These are phyloP conservation scores for Umbelopsis sp. DNA, from an alignment of 371 early-diverging fungal species.

Conservation along the genomic window DNA sequence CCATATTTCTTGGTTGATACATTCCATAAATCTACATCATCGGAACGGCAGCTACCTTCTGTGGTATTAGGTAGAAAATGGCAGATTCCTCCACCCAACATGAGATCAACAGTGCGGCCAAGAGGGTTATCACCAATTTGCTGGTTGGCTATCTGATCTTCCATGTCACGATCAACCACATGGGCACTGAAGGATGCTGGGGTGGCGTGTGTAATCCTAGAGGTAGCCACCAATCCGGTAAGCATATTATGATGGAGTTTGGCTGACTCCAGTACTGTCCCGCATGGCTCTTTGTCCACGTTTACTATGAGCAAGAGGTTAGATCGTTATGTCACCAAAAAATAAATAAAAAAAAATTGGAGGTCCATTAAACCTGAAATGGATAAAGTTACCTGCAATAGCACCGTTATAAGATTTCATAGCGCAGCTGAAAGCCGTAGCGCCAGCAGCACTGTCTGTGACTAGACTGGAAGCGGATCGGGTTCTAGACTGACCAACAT, in stretches of 20 bases:
- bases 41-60: constrained; percentile 68
- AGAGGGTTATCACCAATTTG: constrained; percentile 84
- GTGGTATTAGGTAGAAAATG: constrained; percentile 74
- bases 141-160: constrained; percentile 81
- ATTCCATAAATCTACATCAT: constrained; percentile 65
- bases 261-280: constrained; percentile 91
- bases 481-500: constrained; percentile 88
- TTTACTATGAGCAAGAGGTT: constrained; percentile 42
- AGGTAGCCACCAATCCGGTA: constrained; percentile 90
- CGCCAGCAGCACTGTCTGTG: constrained; percentile 95
- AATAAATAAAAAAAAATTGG: too few relatives aligned
- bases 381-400: constrained; percentile 57
- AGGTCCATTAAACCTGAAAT: background rate
- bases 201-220: constrained; percentile 89
- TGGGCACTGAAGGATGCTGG: constrained; percentile 82
- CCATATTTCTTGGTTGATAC: constrained; percentile 58
- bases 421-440: constrained; percentile 87
- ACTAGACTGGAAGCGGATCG: constrained; percentile 76
- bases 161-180: constrained; percentile 71
- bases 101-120: constrained; percentile 77
- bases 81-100: constrained; percentile 91
- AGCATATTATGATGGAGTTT: constrained; percentile 66
- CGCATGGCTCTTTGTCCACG: constrained; percentile 72
- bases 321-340: background rate
- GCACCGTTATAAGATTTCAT: constrained; percentile 89